These are phyloP conservation scores for Voacanga thouarsii DNA, from an alignment of 257 asterid species.

Conservation along the genomic window DNA sequence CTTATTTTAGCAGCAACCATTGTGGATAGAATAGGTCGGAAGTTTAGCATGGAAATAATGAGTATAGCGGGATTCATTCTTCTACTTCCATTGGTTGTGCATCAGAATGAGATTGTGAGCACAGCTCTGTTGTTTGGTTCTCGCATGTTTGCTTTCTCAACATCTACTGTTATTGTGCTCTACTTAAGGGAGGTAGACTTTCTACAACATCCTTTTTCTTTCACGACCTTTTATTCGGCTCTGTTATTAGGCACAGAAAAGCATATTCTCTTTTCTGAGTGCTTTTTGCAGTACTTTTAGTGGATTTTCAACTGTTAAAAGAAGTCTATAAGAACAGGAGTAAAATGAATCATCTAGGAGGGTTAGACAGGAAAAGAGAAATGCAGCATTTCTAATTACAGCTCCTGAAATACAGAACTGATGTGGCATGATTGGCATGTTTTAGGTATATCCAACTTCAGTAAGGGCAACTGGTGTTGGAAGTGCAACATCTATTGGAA, in stretches of 20 bases:
- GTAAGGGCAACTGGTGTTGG: conserved; percentile 78
- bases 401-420: not conserved
- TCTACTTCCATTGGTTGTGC: conserved; percentile 52
- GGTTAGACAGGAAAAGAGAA: not conserved
- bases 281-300: not conserved
- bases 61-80: conserved; percentile 35
- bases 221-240: not conserved
- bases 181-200: conserved; percentile 61
- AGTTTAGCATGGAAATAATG: conserved; percentile 47
- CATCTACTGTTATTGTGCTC: conserved; percentile 41
- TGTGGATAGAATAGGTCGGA: conserved; percentile 64
- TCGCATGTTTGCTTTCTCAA: conserved; percentile 51
- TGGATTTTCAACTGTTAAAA: not conserved
- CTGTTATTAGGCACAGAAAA: not conserved
- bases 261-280: not conserved
- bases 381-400: not conserved
- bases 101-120: conserved; percentile 35
- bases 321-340: not conserved
- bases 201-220: not conserved
- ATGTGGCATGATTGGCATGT: conserved; percentile 12
- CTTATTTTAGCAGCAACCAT: conserved; percentile 39
- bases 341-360: not conserved
- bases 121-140: conserved; percentile 53
- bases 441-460: conserved; percentile 72
- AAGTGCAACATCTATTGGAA: conserved; percentile 61